Evolutionary conservation across 345 rosid genomes (phyloP), one percentile per base, ranked within the genome.

Genomic region (Melaleuca quinquenervia): DNA sequence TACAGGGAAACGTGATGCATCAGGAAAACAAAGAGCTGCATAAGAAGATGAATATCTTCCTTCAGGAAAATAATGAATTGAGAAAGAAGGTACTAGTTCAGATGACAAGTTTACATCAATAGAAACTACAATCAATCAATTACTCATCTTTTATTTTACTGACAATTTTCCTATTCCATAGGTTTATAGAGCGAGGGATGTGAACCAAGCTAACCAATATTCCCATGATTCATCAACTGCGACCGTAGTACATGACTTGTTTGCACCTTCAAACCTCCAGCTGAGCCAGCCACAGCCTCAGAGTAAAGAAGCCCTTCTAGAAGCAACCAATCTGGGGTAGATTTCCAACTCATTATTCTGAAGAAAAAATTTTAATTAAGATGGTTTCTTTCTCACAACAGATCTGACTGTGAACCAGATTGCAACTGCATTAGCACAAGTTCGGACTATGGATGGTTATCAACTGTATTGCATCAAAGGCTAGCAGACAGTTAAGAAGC

Each of bases 11-110:
- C 52, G 90, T 88, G 86, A 89, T 90, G 82, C 94, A 93, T 85
- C 93, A 91, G 86, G 96, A 92, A 90, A 93, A 93, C 70, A 88
- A 93, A 87, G 96, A 93, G 86, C 91, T 91, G 84, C 94, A 93
- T 86, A 91, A 92, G 90, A 93, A 96, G 96, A 94, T 92, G 92
- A 92, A 90, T 91, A 86, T 90, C 80, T 85, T 91, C 85, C 88
- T 88, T 83, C 86, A 85, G 87, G 91, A 91, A 91, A 91, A 92
- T 89, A 88, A 84, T 85, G 90, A 91, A 89, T 84, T 91, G 86
- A 83, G 87, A 86, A 89, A 88, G 86, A 88, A 91, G 92, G 90
- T 84, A 91, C 83, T 70, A 80, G 62, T 83, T 86, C 86, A 87
- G 64, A 78, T 21, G 53, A 52, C 84, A 84, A 52, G 80, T 36